phyloP scores from a whole-genome alignment of 352 stramenopile species.

The Globisporangium splendens region DNA sequence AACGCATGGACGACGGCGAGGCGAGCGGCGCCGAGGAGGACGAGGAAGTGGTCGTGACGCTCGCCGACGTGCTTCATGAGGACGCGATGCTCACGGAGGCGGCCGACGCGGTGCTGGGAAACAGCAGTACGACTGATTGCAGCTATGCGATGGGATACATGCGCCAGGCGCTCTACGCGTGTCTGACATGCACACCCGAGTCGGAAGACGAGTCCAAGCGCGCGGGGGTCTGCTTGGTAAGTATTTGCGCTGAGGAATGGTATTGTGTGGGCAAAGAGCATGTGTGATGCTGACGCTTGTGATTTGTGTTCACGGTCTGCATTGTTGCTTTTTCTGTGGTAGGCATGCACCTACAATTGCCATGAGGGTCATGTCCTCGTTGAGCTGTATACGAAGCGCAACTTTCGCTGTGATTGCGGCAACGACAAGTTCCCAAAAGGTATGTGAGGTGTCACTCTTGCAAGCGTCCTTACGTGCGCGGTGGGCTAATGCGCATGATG shows the following conservation, averaged over 20 bases:
- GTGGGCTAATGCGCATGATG: too few species aligned
- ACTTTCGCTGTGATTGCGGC: constrained; percentile 75
- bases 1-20: constrained; percentile 15
- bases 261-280: too few species aligned
- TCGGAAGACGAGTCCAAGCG: constrained; percentile 25
- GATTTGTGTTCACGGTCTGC: neutral
- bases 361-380: constrained; percentile 73
- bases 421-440: constrained; percentile 49
- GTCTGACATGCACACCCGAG: constrained; percentile 62
- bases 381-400: constrained; percentile 78
- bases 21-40: constrained; percentile 14
- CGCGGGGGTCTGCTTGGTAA: constrained; percentile 55
- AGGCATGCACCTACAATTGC: constrained; percentile 72
- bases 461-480: too few species aligned
- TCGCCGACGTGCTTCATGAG: constrained; percentile 56
- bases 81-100: constrained; percentile 51
- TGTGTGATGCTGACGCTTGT: neutral
- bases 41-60: constrained; percentile 52
- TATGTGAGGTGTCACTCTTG: constrained; percentile 13
- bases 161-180: constrained; percentile 66
- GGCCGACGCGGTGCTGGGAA: constrained; percentile 56
- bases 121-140: constrained; percentile 57
- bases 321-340: neutral
- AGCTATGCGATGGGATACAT: constrained; percentile 68
- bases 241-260: neutral